Conservation (phyloP, 2,329 filamentous ascomycete genomes). For the Sclerotinia glacialis region DNA sequence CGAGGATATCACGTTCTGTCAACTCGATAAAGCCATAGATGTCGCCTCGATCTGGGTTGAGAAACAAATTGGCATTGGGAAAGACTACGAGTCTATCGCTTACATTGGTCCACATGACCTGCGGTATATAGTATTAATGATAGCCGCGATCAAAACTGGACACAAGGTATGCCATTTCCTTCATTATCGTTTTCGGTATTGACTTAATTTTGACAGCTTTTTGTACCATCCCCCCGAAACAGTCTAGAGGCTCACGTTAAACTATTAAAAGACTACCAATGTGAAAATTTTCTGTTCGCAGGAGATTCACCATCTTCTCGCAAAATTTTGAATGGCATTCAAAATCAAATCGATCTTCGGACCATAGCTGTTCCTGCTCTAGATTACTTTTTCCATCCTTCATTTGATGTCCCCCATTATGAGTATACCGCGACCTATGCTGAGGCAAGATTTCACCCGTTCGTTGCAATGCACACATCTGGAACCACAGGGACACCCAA, state of each 20-base stretch:
- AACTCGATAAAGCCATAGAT: constrained; percentile 31
- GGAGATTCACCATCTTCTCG: background rate
- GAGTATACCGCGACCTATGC: constrained; percentile 30
- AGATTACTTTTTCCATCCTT: constrained; percentile 6
- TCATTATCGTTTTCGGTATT: background rate
- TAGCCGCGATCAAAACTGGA: constrained; percentile 19
- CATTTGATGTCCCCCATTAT: background rate
- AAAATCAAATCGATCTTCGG: background rate
- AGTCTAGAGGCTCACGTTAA: constrained; percentile 11
- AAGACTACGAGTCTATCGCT: constrained; percentile 42
- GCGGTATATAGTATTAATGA: constrained; percentile 5
- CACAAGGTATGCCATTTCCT: constrained; percentile 2
- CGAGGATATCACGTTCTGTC: constrained; percentile 22
- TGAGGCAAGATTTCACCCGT: constrained; percentile 22
- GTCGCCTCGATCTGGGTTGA: constrained; percentile 25
- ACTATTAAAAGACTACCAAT: constrained; percentile 9
- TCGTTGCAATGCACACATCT: constrained; percentile 24
- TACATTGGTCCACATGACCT: constrained; percentile 42
- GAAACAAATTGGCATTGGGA: constrained; percentile 10
- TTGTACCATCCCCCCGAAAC: constrained; percentile 8
- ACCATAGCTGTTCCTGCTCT: background rate
- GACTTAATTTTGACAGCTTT: constrained; percentile 10
- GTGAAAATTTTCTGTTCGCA: constrained; percentile 1
- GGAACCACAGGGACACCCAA: constrained; percentile 24
- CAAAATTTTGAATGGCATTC: background rate